phyloP scores from a whole-genome alignment of 345 rosid genomes.

The Brassica napus region Da-Ae NC_063449.1:20946501-20947000 shows the following conservation, averaged over 20 bases:
- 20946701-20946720: too few species aligned
- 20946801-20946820: constrained; percentile 33
- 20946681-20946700: too few species aligned
- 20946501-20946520: too few species aligned
- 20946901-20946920: constrained; percentile 51
- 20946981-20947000: constrained; percentile 2
- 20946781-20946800: constrained; percentile 8
- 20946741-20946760: constrained; percentile 48
- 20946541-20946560: too few species aligned
- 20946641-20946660: too few species aligned
- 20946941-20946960: constrained; percentile 72
- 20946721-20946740: constrained; percentile 41
- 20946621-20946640: too few species aligned
- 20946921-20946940: constrained; percentile 66
- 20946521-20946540: too few species aligned
- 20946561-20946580: too few species aligned
- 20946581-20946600: too few species aligned
- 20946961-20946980: constrained; percentile 47
- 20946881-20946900: constrained; percentile 54
- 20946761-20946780: constrained; percentile 45
- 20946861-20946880: constrained; percentile 54
- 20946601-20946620: too few species aligned
- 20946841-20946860: constrained; percentile 56
- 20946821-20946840: constrained; percentile 55
- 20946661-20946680: too few species aligned